These are phyloP conservation scores for Monosporascus sp. DNA, from an alignment of 2,329 filamentous ascomycete genomes.

Conservation along the genomic window DNA sequence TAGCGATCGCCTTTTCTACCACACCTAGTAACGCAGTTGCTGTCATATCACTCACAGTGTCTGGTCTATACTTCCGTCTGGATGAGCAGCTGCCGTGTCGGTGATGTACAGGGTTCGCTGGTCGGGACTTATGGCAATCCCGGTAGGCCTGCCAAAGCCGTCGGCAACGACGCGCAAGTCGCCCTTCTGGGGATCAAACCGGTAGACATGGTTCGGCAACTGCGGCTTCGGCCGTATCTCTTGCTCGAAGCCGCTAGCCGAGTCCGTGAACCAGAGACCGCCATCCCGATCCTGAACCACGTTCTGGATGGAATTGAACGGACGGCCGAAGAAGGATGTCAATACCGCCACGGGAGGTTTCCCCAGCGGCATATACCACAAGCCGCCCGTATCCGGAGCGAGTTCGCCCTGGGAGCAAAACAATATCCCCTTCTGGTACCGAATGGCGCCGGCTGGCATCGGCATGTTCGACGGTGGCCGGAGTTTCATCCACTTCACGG, in stretches of 20 bases:
- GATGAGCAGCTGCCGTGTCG: conserved; percentile 28
- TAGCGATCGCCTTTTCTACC: neutral
- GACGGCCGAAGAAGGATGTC: conserved; percentile 36
- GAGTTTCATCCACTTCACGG: conserved; percentile 35
- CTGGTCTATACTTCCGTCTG: conserved; percentile 22
- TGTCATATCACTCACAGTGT: conserved; percentile 18
- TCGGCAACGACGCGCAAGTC: conserved; percentile 43
- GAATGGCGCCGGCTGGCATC: conserved; percentile 36
- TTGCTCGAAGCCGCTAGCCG: conserved; percentile 36
- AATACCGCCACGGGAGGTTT: conserved; percentile 30
- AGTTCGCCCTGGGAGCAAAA: conserved; percentile 37
- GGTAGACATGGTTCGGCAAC: conserved; percentile 43
- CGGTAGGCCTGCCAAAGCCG: conserved; percentile 37
- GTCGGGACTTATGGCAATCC: conserved; percentile 33
- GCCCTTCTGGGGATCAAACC: conserved; percentile 34
- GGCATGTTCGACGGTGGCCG: conserved; percentile 36
- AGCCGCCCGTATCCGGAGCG: conserved; percentile 16
- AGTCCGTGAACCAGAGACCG: conserved; percentile 45
- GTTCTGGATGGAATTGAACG: conserved; percentile 43
- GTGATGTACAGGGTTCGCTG: conserved; percentile 37
- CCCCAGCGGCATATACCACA: conserved; percentile 28
- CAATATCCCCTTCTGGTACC: conserved; percentile 35
- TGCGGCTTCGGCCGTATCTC: conserved; percentile 38
- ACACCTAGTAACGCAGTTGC: neutral
- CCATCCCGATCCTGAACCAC: conserved; percentile 34